A percentile compares a stretch with the other conserved stretches of the same genome.
Evolutionary conservation across 164 flowering plant species (phyloP).

Genomic region (Aristolochia californica): DNA sequence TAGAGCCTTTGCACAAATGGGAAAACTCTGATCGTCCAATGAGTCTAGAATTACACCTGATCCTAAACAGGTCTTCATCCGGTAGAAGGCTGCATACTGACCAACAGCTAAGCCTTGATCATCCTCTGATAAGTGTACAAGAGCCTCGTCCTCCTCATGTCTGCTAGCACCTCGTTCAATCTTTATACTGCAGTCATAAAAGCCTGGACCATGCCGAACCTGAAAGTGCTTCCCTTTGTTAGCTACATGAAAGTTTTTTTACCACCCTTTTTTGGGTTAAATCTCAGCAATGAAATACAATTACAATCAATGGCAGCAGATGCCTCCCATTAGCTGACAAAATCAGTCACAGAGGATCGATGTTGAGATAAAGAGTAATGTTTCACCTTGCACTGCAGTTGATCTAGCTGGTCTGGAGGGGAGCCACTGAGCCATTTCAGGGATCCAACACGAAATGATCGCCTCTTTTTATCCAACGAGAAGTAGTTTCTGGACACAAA

Average conservation of each 20-base stretch:
- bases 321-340: too few species aligned
- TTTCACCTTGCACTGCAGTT: constrained; percentile 80
- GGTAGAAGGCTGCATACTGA: constrained; percentile 86
- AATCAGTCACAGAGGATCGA: neutral
- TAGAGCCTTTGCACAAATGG: constrained; percentile 68
- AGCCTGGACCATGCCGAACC: constrained; percentile 94
- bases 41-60: constrained; percentile 90
- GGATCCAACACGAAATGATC: constrained; percentile 87
- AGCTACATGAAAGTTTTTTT: neutral
- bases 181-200: constrained; percentile 50
- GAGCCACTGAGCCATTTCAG: constrained; percentile 62
- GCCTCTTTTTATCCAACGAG: constrained; percentile 79
- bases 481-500: constrained; percentile 89
- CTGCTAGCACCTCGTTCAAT: constrained; percentile 34
- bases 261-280: too few species aligned
- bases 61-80: constrained; percentile 55
- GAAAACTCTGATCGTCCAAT: constrained; percentile 81
- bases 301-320: too few species aligned
- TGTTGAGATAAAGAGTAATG: neutral
- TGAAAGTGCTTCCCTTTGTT: constrained; percentile 16
- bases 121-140: constrained; percentile 60
- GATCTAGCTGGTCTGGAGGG: constrained; percentile 34
- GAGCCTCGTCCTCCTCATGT: constrained; percentile 27
- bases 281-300: too few species aligned
- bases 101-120: constrained; percentile 99